Evolutionary conservation across 306 rosid species (phyloP).

Genomic region (peach (Prunus persica)): Prunus_persica_NCBIv2 NC_034012.1:19895001-19895500

Average conservation of each 20-base stretch:
- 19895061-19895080: constrained; percentile 63
- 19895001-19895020: constrained; percentile 58
- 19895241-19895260: constrained; percentile 54
- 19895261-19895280: constrained; percentile 78
- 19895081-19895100: constrained; percentile 53
- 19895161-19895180: constrained; percentile 60
- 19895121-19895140: constrained; percentile 73
- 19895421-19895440: constrained; percentile 66
- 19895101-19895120: constrained; percentile 60
- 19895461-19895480: constrained; percentile 81
- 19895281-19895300: constrained; percentile 85
- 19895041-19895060: constrained; percentile 88
- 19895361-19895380: constrained; percentile 91
- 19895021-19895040: constrained; percentile 86
- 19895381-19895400: constrained; percentile 66
- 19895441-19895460: constrained; percentile 83
- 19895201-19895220: constrained; percentile 76
- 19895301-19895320: constrained; percentile 90
- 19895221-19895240: constrained; percentile 66
- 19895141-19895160: constrained; percentile 73
- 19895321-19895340: constrained; percentile 95
- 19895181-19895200: constrained; percentile 36
- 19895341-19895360: constrained; percentile 69
- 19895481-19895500: constrained; percentile 52
- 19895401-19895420: constrained; percentile 59